These are phyloP conservation scores for Geranium rotundifolium DNA, from an alignment of 345 rosid genomes.

Conservation along the genomic window DNA sequence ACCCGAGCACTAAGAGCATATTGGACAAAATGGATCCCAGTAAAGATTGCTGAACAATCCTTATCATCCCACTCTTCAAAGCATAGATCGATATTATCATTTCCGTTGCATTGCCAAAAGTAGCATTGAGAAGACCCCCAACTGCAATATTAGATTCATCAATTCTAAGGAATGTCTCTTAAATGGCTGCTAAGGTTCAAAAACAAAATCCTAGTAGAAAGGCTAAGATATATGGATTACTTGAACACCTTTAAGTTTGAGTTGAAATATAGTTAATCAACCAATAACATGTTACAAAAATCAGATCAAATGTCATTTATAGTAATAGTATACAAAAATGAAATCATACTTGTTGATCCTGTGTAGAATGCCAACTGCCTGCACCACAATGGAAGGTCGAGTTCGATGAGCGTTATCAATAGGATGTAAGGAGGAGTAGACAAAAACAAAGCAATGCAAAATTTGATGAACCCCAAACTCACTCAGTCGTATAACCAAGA, in stretches of 20 bases:
- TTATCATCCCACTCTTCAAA: constrained; percentile 27
- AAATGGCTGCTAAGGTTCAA: background rate
- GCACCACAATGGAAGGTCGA: constrained; percentile 11
- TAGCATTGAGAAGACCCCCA: constrained; percentile 42
- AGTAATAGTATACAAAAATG: too few species aligned
- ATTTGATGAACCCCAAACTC: constrained; percentile 6
- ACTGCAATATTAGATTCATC: constrained; percentile 18
- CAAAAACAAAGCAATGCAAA: background rate
- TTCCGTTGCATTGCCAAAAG: constrained; percentile 46
- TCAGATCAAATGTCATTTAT: background rate
- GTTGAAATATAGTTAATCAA: too few species aligned
- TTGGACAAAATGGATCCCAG: constrained; percentile 43
- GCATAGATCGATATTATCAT: constrained; percentile 42
- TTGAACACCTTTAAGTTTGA: too few species aligned
- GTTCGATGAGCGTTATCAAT: background rate
- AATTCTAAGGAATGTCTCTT: background rate
- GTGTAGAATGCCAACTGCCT: constrained; percentile 44
- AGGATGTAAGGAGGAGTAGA: background rate
- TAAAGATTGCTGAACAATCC: constrained; percentile 45
- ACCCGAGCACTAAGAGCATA: constrained; percentile 50
- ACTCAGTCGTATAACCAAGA: constrained; percentile 42
- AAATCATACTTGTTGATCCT: constrained; percentile 29
- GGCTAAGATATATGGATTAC: too few species aligned
- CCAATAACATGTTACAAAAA: background rate
- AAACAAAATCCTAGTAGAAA: too few species aligned